Base-by-base conservation (phyloP, 345 rosid species). In the Eucalyptus viminalis region DNA sequence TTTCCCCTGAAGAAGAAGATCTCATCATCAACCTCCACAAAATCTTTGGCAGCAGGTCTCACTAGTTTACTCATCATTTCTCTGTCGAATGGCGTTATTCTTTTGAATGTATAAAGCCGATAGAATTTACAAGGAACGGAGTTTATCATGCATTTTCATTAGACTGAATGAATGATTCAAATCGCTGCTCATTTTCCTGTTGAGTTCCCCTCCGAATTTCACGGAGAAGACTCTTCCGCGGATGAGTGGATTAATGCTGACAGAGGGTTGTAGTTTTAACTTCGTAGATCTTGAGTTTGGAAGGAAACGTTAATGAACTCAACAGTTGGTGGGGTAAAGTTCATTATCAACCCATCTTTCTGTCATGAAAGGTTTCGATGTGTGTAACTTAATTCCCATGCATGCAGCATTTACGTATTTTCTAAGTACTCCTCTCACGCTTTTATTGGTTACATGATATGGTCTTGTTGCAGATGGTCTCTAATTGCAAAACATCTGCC, bases 11-110 rank as follows among this genome's bases (percentile, higher is more conserved):
- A 83, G 99, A 97, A 90, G 98, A 96, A 92, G 94, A 96, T 88
- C 95, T 94, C 81, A 96, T 97, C 45, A 94, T 97, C 89, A 92
- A 93, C 87, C 93, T 94, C 89, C 99, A 96, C 87, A 88, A 91
- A 88, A 93, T 92, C 90, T 94, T 96, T 87, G 99, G 99, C 22
- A 96, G 98, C 95, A 95, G 99, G 99, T 97, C 16, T 22, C 49
- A 16, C 58, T 29, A 47, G 9, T 44, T 81, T 45, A 50, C 16
- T 27, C 60, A 19, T 29, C 54, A 81, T 19, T 54, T 13, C 86
- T 56, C 44, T 3, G 49, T 72, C 6, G 37, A 69, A 76, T 21
- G 83, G 0, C 7, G 15, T 76, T 72, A 19, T 72, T 72, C 45
- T 72, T 72, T 72, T 19, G 45, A 72, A 72, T 72, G 44, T 37